These are phyloP conservation scores for Starmera stellimalicola DNA, from an alignment of 1,139 yeast genomes.

Conservation along the genomic window DNA sequence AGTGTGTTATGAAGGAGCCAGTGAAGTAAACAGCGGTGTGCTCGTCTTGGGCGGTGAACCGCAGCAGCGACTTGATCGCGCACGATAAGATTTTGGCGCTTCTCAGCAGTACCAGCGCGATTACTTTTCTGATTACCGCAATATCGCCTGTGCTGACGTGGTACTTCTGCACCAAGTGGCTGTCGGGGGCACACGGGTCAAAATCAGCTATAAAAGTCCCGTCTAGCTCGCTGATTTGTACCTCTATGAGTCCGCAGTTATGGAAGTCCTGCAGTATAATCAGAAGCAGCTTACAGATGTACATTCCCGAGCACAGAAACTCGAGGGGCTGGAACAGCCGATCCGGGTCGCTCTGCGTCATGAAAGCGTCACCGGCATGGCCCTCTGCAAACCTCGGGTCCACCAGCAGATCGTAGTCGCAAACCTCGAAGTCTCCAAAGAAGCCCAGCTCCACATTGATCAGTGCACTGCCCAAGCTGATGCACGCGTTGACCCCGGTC, in stretches of 20 bases:
- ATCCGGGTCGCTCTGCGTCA: constrained; percentile 1
- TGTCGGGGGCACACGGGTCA: constrained; percentile 3
- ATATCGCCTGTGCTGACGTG: not conserved
- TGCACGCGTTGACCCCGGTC: constrained; percentile 26
- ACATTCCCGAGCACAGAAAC: constrained; percentile 14
- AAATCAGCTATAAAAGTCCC: constrained; percentile 19
- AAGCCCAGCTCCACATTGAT: constrained; percentile 26
- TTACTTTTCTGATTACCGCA: constrained; percentile 3
- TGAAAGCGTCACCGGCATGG: not conserved
- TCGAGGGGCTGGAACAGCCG: constrained; percentile 16
- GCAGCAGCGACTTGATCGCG: constrained; percentile 17
- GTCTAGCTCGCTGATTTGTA: not conserved
- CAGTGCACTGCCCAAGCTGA: constrained; percentile 10
- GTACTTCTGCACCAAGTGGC: not conserved
- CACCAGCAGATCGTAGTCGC: constrained; percentile 11
- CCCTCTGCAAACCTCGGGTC: constrained; percentile 9
- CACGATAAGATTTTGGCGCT: constrained; percentile 18
- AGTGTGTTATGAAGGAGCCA: constrained; percentile 24
- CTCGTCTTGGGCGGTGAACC: constrained; percentile 4
- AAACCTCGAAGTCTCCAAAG: too few species aligned
- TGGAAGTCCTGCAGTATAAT: constrained; percentile 9
- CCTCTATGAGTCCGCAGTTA: not conserved
- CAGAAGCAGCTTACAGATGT: constrained; percentile 13
- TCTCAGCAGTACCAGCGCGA: constrained; percentile 16
- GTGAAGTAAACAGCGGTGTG: constrained; percentile 20